Base-by-base conservation (phyloP, 2,329 filamentous ascomycete genomes). In the Phaeosphaeria sp. region DNA sequence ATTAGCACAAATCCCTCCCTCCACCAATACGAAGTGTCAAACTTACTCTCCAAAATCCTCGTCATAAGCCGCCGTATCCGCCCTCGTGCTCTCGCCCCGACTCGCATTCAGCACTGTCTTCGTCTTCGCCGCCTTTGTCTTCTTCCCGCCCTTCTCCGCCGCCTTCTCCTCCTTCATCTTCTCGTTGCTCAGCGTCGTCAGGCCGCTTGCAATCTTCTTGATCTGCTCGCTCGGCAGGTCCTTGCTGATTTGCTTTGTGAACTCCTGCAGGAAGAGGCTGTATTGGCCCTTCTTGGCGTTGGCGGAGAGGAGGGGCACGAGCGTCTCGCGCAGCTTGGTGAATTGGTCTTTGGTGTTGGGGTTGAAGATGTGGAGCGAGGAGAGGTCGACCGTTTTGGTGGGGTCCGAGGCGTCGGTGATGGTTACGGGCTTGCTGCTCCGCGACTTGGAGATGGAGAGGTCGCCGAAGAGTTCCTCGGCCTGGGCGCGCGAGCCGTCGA, bases 131-230 rank as follows among this genome's bases (percentile, higher is more conserved):
- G 93, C 93, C 86, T 98, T 98, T 69, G 84, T 88, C 88, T 98
- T 99, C 91, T 98, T 99, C 72, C 90, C 91, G 53, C 91, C 89
- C 84, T 97, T 97, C 65, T 97, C 92, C 3, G 91, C 87, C 3
- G 90, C 89, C 86, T 98, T 97, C 86, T 99, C 95, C 79, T 97
- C 93, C 83, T 93, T 96, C 90, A 98, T 90, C 86, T 96, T 97
- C 86, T 98, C 95, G 77, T 99, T 99, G 76, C 92, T 87, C 55
- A 97, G 85, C 5, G 93, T 90, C n/a, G 93, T 97, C 72, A 99
- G 80, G 5, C 87, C 86, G 78, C 91, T 96, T 13, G 92, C 87
- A 65, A 97, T 87, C 85, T 98, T 98, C 87, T 98, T 97, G 80
- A 98, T 93, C 81, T 98, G 93, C 56, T 95, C 90, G 75, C 92